phyloP scores from a whole-genome alignment of 2,329 filamentous ascomycete genomes.

The Hypoxylon sp. region DNA sequence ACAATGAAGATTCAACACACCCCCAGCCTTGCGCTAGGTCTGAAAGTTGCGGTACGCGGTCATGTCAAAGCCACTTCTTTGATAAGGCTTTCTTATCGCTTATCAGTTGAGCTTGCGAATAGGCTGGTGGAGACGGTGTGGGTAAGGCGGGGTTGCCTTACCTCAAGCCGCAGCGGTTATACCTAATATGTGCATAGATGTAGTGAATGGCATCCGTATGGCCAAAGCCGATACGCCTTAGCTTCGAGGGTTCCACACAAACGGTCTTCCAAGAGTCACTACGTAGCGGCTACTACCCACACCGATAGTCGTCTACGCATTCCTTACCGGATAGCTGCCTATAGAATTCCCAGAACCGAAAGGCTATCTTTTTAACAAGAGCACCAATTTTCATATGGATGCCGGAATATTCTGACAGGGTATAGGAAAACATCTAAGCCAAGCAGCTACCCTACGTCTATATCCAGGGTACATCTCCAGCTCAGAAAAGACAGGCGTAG shows the following conservation, averaged over 20 bases:
- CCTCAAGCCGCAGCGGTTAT: slow-evolving; percentile 4
- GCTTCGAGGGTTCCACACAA: slow-evolving; percentile 12
- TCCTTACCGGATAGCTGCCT: neutral
- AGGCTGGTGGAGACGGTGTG: slow-evolving; percentile 1
- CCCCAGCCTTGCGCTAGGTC: slow-evolving; percentile 10
- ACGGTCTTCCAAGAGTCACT: slow-evolving; percentile 1
- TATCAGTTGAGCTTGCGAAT: slow-evolving; percentile 23
- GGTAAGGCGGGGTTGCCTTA: slow-evolving; percentile 30
- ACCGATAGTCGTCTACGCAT: slow-evolving; percentile 5
- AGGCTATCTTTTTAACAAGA: neutral
- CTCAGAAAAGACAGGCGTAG: slow-evolving; percentile 18
- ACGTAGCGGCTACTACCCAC: slow-evolving; percentile 8
- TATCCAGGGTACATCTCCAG: neutral
- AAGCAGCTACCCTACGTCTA: slow-evolving; percentile 1
- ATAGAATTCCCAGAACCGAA: neutral
- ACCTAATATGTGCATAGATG: slow-evolving; percentile 23
- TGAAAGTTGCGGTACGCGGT: neutral
- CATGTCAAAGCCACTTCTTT: slow-evolving; percentile 15
- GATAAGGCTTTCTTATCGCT: slow-evolving; percentile 38
- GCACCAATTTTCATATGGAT: neutral
- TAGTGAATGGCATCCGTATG: neutral
- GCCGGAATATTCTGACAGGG: neutral
- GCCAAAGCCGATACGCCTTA: neutral
- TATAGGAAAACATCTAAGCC: neutral
- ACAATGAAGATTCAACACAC: slow-evolving; percentile 1